These are phyloP conservation scores for Orbilia ellipsospora DNA, from an alignment of 2,329 filamentous ascomycete species.

Conservation along the genomic window DNA sequence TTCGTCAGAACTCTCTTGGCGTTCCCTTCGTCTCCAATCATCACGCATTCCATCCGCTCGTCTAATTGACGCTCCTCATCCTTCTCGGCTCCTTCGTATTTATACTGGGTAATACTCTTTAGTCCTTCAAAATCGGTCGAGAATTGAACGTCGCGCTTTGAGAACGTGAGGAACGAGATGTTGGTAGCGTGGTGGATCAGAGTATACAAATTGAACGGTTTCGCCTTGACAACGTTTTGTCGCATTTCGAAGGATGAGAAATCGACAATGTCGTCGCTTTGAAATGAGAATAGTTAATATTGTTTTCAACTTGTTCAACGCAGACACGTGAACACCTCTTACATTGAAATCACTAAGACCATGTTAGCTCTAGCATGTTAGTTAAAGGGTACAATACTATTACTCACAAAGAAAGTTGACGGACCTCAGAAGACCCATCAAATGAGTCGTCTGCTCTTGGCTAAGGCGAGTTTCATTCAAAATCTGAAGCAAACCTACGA, in stretches of 20 bases:
- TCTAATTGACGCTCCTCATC: slow-evolving; percentile 45
- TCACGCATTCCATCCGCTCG: slow-evolving; percentile 55
- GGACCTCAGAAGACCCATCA: slow-evolving; percentile 54
- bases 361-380: slow-evolving; percentile 33
- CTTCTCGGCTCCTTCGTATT: slow-evolving; percentile 43
- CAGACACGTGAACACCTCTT: neutral
- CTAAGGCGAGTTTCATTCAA: slow-evolving; percentile 55
- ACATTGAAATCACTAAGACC: slow-evolving; percentile 52
- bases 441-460: slow-evolving; percentile 56
- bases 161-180: slow-evolving; percentile 49
- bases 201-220: slow-evolving; percentile 56
- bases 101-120: slow-evolving; percentile 35
- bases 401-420: slow-evolving; percentile 55
- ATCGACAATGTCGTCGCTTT: slow-evolving; percentile 58
- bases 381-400: neutral
- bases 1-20: slow-evolving; percentile 57
- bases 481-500: slow-evolving; percentile 57
- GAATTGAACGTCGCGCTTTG: slow-evolving; percentile 52
- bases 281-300: neutral
- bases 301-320: slow-evolving; percentile 1
- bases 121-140: slow-evolving; percentile 48
- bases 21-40: slow-evolving; percentile 57
- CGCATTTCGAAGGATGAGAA: slow-evolving; percentile 57
- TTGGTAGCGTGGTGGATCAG: slow-evolving; percentile 57
- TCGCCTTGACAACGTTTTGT: slow-evolving; percentile 49